phyloP scores from a whole-genome alignment of 2,329 filamentous ascomycete genomes.

The Cladophialophora bantiana region DNA sequence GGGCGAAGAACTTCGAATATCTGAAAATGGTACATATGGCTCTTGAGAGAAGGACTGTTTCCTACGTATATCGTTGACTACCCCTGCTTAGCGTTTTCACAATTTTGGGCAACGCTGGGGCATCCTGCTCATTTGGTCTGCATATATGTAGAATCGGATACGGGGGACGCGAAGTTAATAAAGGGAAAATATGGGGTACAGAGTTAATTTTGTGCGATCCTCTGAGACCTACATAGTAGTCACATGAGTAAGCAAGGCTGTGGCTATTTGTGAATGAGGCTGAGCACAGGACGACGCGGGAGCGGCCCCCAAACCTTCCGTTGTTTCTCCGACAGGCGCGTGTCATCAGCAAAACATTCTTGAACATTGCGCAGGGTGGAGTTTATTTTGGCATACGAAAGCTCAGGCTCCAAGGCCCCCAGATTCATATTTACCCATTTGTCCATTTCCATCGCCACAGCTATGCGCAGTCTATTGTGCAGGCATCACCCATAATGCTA shows the following conservation, averaged over 20 bases:
- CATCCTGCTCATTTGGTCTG: neutral
- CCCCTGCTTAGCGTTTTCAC: too few species aligned
- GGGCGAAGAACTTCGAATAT: neutral
- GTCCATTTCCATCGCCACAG: neutral
- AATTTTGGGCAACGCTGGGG: neutral
- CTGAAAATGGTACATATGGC: too few species aligned
- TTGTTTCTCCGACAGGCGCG: neutral
- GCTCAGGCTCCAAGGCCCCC: slow-evolving; percentile 9
- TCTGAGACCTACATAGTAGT: neutral
- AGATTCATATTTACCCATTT: slow-evolving; percentile 3
- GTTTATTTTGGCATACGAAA: neutral
- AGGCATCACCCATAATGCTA: slow-evolving; percentile 25
- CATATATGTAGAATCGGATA: neutral
- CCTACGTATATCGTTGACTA: too few species aligned
- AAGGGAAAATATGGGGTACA: neutral
- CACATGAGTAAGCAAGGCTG: neutral
- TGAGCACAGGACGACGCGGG: neutral
- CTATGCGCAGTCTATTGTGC: neutral
- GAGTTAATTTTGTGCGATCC: neutral
- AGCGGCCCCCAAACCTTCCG: neutral
- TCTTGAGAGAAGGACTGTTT: too few species aligned
- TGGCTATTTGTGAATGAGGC: neutral
- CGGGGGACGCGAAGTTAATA: neutral
- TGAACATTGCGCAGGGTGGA: neutral
- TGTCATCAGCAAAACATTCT: slow-evolving; percentile 9